Base-by-base conservation (phyloP, 345 rosid species). In the Gossypium herbaceum region DNA sequence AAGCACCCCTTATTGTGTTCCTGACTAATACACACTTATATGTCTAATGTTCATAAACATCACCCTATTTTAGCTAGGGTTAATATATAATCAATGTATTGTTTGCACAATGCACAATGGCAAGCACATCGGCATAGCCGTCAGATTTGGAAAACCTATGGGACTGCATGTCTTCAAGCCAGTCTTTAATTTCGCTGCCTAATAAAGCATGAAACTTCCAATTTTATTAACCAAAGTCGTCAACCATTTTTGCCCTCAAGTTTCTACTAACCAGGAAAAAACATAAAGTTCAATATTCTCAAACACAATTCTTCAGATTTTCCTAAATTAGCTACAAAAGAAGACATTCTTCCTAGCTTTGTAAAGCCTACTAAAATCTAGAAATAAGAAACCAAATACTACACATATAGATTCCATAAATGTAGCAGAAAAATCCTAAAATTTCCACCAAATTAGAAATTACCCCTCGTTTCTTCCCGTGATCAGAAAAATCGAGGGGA, bases 31-130 rank as follows among this genome's bases (percentile, higher is more conserved):
- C 39, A 71, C 20, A 58, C 34, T 12, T 56, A 41, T 20, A 34
- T 55, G 39, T 56, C 20, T 51, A 51, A 29, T 69, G 60, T 29
- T 70, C 72, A 25, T 68, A 60, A 68, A 50, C 54, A 68, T 27
- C 3, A 50, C 57, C 22, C 24, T 68, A 22, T 24, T 22, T 22
- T 58, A 22, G 27, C 34, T 47, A 13, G 11, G 34, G 27, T 2
- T 48, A 22, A 50, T 50, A 16, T 5, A 50, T 50, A 71, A 13
- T 71, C 63, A 71, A 71, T 19, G 34, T 12, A 71, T 24, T 12
- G 34, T 55, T 55, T 45, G 16, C n/a, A 34, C 47, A 69, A 69
- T 52, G 25, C 41, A 34, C 1, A 34, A 34, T 34, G 41, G 41
- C 22, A 69, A n/a, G 48, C 11, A 34, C 12, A 71, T 15, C 2